phyloP scores from a whole-genome alignment of 768 basidiomycete species.

The Auricularia cornea region DNA sequence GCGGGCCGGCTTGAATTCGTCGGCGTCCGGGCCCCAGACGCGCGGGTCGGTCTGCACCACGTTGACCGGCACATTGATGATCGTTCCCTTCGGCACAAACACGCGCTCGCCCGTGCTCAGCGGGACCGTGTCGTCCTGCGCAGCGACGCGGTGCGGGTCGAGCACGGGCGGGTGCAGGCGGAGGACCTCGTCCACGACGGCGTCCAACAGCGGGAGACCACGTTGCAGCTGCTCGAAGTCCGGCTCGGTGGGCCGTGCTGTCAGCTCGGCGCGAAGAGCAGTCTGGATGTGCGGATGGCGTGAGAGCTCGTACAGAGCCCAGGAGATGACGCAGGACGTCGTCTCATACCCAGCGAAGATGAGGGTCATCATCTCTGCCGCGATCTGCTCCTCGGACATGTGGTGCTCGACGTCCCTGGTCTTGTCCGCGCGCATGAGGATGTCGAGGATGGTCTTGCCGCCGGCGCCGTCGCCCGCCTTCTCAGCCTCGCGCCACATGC shows the following conservation, averaged over 20 bases:
- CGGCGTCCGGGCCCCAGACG: slow-evolving; percentile 54
- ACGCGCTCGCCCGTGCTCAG: slow-evolving; percentile 38
- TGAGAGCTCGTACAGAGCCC: slow-evolving; percentile 59
- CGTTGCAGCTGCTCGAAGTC: slow-evolving; percentile 44
- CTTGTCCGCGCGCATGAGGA: slow-evolving; percentile 3
- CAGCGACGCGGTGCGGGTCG: slow-evolving; percentile 60
- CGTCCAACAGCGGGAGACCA: slow-evolving; percentile 47
- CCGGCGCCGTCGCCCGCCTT: slow-evolving; percentile 1
- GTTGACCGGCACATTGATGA: slow-evolving; percentile 46
- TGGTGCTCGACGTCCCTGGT: neutral
- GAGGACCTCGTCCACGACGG: slow-evolving; percentile 52
- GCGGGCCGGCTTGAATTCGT: slow-evolving; percentile 50
- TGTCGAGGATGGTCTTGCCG: slow-evolving; percentile 9
- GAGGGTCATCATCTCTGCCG: slow-evolving; percentile 2
- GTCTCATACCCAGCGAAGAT: slow-evolving; percentile 38
- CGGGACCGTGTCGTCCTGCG: slow-evolving; percentile 44
- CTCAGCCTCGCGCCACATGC: slow-evolving; percentile 6
- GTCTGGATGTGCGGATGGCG: slow-evolving; percentile 43
- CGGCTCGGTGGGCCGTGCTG: slow-evolving; percentile 32
- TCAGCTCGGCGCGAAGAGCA: slow-evolving; percentile 47
- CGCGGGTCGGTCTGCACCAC: slow-evolving; percentile 45
- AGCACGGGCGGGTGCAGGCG: slow-evolving; percentile 54
- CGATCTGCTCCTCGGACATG: slow-evolving; percentile 9
- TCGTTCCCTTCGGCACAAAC: slow-evolving; percentile 48
- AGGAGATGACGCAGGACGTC: slow-evolving; percentile 37